phyloP scores from a whole-genome alignment of 306 rosid genomes.

The Mucuna pruriens region DNA sequence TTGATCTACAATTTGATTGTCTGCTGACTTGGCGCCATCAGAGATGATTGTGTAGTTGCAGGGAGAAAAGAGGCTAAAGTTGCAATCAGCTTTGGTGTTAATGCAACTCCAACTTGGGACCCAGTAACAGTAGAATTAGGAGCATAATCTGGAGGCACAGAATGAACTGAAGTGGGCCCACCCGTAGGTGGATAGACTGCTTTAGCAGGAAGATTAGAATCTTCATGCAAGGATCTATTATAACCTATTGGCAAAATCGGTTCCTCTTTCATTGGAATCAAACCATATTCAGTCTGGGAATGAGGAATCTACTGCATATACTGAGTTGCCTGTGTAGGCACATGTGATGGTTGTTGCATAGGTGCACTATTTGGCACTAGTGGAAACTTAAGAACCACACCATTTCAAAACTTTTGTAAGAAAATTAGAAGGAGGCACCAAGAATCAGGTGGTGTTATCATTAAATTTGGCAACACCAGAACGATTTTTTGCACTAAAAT shows the following conservation, averaged over 20 bases:
- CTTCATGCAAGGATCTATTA: conserved; percentile 66
- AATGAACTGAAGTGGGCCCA: conserved; percentile 60
- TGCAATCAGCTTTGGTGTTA: conserved; percentile 97
- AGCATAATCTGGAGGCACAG: conserved; percentile 62
- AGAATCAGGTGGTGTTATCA: conserved; percentile 85
- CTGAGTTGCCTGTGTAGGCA: conserved; percentile 64
- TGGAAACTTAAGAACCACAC: conserved; percentile 95
- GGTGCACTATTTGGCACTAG: conserved; percentile 57
- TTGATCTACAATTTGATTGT: conserved; percentile 68
- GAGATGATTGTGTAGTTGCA: conserved; percentile 65
- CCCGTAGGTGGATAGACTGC: conserved; percentile 55
- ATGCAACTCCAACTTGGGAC: conserved; percentile 77
- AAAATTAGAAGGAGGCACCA: conserved; percentile 98
- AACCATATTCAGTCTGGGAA: conserved; percentile 61
- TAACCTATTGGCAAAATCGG: conserved; percentile 62
- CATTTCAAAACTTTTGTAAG: conserved; percentile 88
- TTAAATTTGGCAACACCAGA: conserved; percentile 98
- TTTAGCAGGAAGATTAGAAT: conserved; percentile 63
- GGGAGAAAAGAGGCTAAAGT: conserved; percentile 83
- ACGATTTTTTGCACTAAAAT: conserved; percentile 86
- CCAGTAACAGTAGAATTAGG: conserved; percentile 50
- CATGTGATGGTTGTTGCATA: conserved; percentile 57
- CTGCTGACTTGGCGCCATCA: conserved; percentile 63
- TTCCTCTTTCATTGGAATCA: conserved; percentile 66
- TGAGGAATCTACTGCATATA: conserved; percentile 69